Evolutionary conservation across 2,329 filamentous ascomycete species (phyloP).

Genomic region (Botrytis byssoidea): DNA sequence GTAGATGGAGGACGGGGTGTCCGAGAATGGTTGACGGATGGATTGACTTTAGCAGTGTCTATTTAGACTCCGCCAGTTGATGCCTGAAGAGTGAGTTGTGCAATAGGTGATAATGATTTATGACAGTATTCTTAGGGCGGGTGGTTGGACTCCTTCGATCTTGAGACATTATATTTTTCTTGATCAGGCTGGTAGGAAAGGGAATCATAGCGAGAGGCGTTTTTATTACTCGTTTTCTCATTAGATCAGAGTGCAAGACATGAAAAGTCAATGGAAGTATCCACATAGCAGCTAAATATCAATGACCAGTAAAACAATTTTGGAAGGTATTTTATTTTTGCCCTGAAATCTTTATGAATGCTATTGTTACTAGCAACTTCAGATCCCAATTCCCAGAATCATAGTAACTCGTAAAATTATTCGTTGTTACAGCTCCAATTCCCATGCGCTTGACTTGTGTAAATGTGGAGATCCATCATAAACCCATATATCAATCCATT

Average conservation of each 20-base stretch:
- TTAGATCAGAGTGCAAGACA: background rate
- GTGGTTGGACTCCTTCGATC: background rate
- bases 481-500: constrained; percentile 8
- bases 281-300: background rate
- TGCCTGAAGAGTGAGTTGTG: background rate
- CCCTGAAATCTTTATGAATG: constrained; percentile 2
- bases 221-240: background rate
- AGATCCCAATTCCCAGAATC: constrained; percentile 24
- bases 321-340: constrained; percentile 18
- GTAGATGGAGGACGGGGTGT: background rate
- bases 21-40: background rate
- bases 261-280: background rate
- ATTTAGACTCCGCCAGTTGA: background rate
- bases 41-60: background rate
- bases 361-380: constrained; percentile 21
- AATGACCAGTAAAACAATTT: background rate
- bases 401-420: constrained; percentile 24
- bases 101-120: background rate
- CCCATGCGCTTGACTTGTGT: constrained; percentile 5
- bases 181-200: background rate
- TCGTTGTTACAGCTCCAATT: constrained; percentile 30
- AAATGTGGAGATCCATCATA: constrained; percentile 1
- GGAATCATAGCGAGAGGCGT: constrained; percentile 2
- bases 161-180: background rate
- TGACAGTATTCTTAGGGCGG: background rate